These are phyloP conservation scores for Globisporangium ultimum DNA, from an alignment of 352 stramenopile species.

Conservation along the genomic window DNA sequence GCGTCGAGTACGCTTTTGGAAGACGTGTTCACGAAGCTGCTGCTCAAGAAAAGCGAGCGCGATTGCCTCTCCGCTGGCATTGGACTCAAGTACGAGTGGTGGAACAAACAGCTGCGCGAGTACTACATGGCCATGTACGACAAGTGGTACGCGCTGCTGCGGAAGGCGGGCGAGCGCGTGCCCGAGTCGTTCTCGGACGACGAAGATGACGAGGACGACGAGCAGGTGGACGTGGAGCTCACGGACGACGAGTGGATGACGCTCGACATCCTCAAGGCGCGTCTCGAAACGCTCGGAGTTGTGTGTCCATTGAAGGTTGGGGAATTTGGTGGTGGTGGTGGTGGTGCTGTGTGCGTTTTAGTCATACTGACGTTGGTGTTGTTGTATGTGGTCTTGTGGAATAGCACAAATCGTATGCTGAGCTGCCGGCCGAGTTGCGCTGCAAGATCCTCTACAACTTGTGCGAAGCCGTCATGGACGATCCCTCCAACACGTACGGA, in stretches of 20 bases:
- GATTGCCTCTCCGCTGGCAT: slow-evolving; percentile 70
- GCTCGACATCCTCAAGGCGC: slow-evolving; percentile 56
- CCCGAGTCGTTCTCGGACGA: slow-evolving; percentile 64
- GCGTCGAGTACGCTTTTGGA: slow-evolving; percentile 68
- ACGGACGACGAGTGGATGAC: slow-evolving; percentile 77
- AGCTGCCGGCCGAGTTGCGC: slow-evolving; percentile 62
- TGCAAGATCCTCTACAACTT: slow-evolving; percentile 84
- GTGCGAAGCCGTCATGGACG: slow-evolving; percentile 78
- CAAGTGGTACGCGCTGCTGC: slow-evolving; percentile 75
- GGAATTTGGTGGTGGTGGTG: neutral
- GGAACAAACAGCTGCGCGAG: slow-evolving; percentile 82
- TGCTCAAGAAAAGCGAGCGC: slow-evolving; percentile 82
- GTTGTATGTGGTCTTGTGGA: slow-evolving; percentile 1
- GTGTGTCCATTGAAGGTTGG: slow-evolving; percentile 56
- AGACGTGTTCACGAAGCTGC: slow-evolving; percentile 82
- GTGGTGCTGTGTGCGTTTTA: neutral
- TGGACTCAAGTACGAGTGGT: slow-evolving; percentile 86
- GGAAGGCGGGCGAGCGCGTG: slow-evolving; percentile 66
- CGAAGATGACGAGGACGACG: slow-evolving; percentile 39
- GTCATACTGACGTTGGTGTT: neutral
- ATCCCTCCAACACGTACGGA: slow-evolving; percentile 63
- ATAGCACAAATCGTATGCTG: slow-evolving; percentile 72
- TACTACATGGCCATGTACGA: slow-evolving; percentile 84
- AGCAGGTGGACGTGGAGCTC: slow-evolving; percentile 70
- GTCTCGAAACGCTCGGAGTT: slow-evolving; percentile 44